Evolutionary conservation across 2,329 filamentous ascomycete species (phyloP), one percentile per base, ranked within the genome.

Genomic region (Apiospora malaysiana): DNA sequence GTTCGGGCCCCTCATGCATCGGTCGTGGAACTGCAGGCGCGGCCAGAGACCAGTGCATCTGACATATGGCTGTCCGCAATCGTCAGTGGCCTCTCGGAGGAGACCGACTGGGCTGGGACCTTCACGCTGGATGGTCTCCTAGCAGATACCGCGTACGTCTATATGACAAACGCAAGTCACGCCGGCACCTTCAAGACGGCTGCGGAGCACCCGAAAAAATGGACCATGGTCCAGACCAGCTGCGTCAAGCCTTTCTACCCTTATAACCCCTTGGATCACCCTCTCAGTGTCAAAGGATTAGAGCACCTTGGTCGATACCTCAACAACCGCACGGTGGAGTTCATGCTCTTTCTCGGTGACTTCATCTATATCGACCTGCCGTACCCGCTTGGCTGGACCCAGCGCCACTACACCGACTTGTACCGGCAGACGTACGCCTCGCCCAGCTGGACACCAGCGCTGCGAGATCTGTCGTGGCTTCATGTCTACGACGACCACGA

Each of bases 401-500:
- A 23, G 4, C 56, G 69, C 25, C 71, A 76, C 68, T 76, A 76
- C 68, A 68, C 65, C n/a, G 69, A 25, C 23, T 70, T 72, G 74
- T 93, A 93, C 76, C 86, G 90, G 45, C 89, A 90, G 73, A 86
- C 92, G 25, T 93, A 93, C 75, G 87, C 89, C 0, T 91, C 89
- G 0, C 90, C 90, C 0, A 90, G 91, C 66, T 93, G 91, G 91
- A 71, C 74, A 6, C 27, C 71, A 1, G 69, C 71, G 7, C 68
- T 75, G 14, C 76, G 83, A 21, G 80, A 85, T 14, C 81, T 92
- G 0, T 90, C 91, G 4, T 93, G 91, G 91, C 86, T 92, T 12
- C 91, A 93, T 76, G 90, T 91, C 8, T 87, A 92, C 25, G 91
- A 93, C 74, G 91, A 93, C 77, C 91, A 93, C 73, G 91, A 93